These are phyloP conservation scores for Tanacetum coccineum DNA, from an alignment of 129 eudicot genomes.

Conservation along the genomic window DNA sequence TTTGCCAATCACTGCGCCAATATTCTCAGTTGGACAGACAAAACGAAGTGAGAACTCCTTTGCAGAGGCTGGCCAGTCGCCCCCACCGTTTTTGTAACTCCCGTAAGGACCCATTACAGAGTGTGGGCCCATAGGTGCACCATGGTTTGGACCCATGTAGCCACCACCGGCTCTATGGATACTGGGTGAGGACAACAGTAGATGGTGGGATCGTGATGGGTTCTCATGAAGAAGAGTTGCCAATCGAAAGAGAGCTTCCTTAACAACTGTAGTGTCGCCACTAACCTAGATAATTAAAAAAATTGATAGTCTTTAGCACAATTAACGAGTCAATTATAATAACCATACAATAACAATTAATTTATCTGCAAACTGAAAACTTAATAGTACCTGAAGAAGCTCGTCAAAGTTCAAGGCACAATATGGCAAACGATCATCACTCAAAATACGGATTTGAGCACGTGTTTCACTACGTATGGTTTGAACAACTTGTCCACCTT, in stretches of 20 bases:
- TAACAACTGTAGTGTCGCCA: slow-evolving; percentile 62
- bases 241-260: slow-evolving; percentile 67
- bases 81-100: slow-evolving; percentile 17
- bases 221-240: slow-evolving; percentile 81
- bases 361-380: too few species aligned
- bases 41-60: slow-evolving; percentile 74
- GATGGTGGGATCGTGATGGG: slow-evolving; percentile 85
- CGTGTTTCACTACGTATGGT: slow-evolving; percentile 69
- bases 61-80: background rate
- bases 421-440: slow-evolving; percentile 67
- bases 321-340: background rate
- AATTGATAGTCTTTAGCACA: slow-evolving; percentile 3
- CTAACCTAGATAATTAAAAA: slow-evolving; percentile 42
- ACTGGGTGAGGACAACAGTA: slow-evolving; percentile 57
- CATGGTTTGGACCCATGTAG: slow-evolving; percentile 41
- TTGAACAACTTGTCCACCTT: slow-evolving; percentile 85
- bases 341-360: too few species aligned
- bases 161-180: slow-evolving; percentile 53
- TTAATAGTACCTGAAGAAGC: slow-evolving; percentile 69
- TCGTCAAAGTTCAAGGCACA: slow-evolving; percentile 87
- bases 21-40: slow-evolving; percentile 73
- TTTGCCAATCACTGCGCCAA: slow-evolving; percentile 85
- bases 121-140: slow-evolving; percentile 17
- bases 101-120: slow-evolving; percentile 66
- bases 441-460: slow-evolving; percentile 71